Evolutionary conservation across 495 filamentous ascomycete species (phyloP), one percentile per base, ranked within the genome.

Genomic region (Clohesyomyces aquaticus): DNA sequence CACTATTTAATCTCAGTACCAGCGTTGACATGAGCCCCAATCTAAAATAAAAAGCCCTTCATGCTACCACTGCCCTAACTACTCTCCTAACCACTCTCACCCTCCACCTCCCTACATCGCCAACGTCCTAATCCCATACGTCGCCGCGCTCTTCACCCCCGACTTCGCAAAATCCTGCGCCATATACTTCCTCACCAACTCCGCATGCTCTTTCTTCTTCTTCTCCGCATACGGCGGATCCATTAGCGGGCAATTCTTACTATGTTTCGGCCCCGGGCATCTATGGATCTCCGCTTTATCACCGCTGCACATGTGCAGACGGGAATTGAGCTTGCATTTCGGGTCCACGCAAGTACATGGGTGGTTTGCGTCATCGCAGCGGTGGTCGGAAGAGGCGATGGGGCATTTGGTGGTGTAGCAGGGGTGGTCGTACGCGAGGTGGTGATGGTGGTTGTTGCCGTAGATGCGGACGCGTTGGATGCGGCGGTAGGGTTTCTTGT

Each of bases 341-440:
- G 53, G 53, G 32, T 56, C 53, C 3, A 56, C 38, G 21, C 53
- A 56, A 26, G 53, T 56, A 32, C 53, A 56, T 56, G 38, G 53
- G 32, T 56, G 29, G 38, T 42, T 43, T n/a, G 38, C 14, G 53
- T 56, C 38, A 32, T 56, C 23, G 35, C 50, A 53, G 50, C 28
- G 23, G 26, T 53, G 50, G 26, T 32, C 26, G 14, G 50, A 16
- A 12, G 11, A 1, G 18, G 26, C 26, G 10, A 53, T 11, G 2
- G 50, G 50, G 26, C 50, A 53, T 16, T 28, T 16, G 22, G 25
- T 27, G 25, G 28, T 27, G 3, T 19, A 53, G 50, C 50, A 53
- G n/a, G 50, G 50, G 27, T 53, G 50, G 27, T 28, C 27, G 11
- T 22, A 27, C 26, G 50, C 22, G 25, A 53, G 2, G 26, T 53